Evolutionary conservation across 2,329 filamentous ascomycete species (phyloP), one percentile per base, ranked within the genome.

Genomic region (Aspergillus sp.): DNA sequence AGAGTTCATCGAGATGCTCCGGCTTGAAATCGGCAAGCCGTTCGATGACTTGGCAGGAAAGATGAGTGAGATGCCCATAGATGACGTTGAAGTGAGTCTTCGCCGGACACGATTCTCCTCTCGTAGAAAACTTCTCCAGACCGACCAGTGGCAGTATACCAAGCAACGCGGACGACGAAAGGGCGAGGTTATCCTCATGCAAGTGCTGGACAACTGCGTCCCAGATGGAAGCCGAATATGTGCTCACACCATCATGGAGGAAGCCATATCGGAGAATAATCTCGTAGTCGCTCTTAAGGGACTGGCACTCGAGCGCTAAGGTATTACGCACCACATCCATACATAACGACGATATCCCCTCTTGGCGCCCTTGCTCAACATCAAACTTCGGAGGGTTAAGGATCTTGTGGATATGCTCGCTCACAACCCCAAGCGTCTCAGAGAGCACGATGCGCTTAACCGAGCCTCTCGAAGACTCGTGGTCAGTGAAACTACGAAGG

Each of bases 11-110:
- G 25, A 96, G 66, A 37, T 89, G 76, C 3, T 71, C 63, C 1
- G 75, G 68, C 13, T 74, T 71, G 49, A 95, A 88, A 40, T 88
- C 82, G 22, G 80, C 80, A 26, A 98, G 64, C 8, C 82, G 74
- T 42, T 86, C 82, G 25, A 96, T 72, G 29, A 94, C 75, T 37
- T 75, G 74, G 12, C 79, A 78, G 15, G 94, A 74, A 19, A 75
- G 69, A 32, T 71, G 66, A 26, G 72, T 75, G 2, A 81, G 61
- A 35, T 74, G 65, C 15, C 67, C 66, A 37, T 89, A 80, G 15
- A 80, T 76, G 29, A 70, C 62, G 51, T 96, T 96, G 68, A 93
- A 96, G 16, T 75, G 69, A n/a, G 68, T 66, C 47, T 80, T 80
- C 36, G 60, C 77, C 60, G 61, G 55, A 13, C 44, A 60, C 16